phyloP scores from a whole-genome alignment of 495 filamentous ascomycete species.

The Hypoxylon fragiforme region DNA sequence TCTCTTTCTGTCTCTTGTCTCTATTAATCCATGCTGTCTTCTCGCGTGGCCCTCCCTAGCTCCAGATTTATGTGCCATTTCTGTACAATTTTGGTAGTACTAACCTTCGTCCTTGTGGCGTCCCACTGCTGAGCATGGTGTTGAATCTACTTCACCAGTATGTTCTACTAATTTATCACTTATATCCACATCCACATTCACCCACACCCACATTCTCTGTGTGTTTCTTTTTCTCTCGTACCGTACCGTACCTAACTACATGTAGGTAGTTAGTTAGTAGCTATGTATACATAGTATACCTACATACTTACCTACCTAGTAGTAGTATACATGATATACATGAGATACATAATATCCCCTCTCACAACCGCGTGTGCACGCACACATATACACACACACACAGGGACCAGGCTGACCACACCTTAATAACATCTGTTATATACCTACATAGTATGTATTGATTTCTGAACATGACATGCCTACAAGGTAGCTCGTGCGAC shows the following conservation, averaged over 20 bases:
- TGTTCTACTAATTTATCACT: conserved; percentile 33
- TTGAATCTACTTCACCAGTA: conserved; percentile 21
- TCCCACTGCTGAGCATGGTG: conserved; percentile 22
- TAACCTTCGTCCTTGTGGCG: conserved; percentile 12
- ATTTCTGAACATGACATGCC: conserved; percentile 10
- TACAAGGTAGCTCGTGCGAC: conserved; percentile 33
- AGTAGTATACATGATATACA: too few species aligned
- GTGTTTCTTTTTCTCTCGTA: conserved; percentile 12
- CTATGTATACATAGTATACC: too few species aligned
- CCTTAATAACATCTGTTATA: conserved; percentile 29
- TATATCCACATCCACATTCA: conserved; percentile 19
- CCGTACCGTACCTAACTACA: too few species aligned
- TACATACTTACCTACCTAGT: too few species aligned
- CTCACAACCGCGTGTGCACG: conserved; percentile 20
- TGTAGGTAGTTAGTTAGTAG: too few species aligned
- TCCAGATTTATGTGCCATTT: conserved; percentile 28
- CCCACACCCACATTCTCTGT: conserved; percentile 11
- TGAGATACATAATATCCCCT: conserved; percentile 22
- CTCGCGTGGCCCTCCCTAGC: conserved; percentile 10
- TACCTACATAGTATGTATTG: too few species aligned
- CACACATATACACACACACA: conserved; percentile 24
- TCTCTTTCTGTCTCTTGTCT: conserved; percentile 17
- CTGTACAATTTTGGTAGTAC: too few species aligned
- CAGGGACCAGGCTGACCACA: conserved; percentile 33
- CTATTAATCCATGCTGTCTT: conserved; percentile 23